phyloP scores from a whole-genome alignment of 495 filamentous ascomycete species.

The Aspergillus mulundensis region DNA sequence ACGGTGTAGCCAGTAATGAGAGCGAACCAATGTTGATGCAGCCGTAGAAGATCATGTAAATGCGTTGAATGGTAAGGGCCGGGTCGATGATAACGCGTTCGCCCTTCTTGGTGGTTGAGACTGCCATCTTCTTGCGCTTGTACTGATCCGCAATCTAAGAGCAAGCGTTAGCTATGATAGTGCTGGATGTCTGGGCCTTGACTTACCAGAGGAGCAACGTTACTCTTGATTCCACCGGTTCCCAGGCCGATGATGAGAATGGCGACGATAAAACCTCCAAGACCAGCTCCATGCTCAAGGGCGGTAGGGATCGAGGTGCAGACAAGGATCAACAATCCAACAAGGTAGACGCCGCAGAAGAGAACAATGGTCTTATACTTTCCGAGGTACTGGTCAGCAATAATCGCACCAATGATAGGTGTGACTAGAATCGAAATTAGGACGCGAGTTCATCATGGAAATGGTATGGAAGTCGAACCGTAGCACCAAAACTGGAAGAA shows the following conservation, averaged over 20 bases:
- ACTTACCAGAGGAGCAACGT: constrained; percentile 43
- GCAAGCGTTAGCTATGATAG: neutral
- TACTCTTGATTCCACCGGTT: constrained; percentile 74
- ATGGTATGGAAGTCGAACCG: constrained; percentile 22
- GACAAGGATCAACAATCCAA: constrained; percentile 47
- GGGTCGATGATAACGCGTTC: constrained; percentile 76
- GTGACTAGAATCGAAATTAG: constrained; percentile 32
- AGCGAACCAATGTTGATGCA: constrained; percentile 75
- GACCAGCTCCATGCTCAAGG: constrained; percentile 42
- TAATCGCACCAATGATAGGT: constrained; percentile 54
- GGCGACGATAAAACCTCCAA: constrained; percentile 46
- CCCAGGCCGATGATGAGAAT: constrained; percentile 47
- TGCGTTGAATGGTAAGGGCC: constrained; percentile 65
- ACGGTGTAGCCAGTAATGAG: constrained; percentile 59
- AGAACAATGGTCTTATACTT: constrained; percentile 66
- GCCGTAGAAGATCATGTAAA: constrained; percentile 72
- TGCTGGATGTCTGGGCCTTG: neutral
- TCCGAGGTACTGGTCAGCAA: constrained; percentile 64
- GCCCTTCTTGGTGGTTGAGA: constrained; percentile 52
- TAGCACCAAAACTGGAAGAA: constrained; percentile 65
- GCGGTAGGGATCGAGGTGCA: constrained; percentile 44
- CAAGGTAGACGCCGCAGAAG: constrained; percentile 47
- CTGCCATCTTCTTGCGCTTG: constrained; percentile 57
- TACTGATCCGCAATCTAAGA: constrained; percentile 68
- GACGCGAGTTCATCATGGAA: neutral